Evolutionary conservation across 768 basidiomycete genomes (phyloP).

Genomic region (Cystobasidium tubakii): DNA sequence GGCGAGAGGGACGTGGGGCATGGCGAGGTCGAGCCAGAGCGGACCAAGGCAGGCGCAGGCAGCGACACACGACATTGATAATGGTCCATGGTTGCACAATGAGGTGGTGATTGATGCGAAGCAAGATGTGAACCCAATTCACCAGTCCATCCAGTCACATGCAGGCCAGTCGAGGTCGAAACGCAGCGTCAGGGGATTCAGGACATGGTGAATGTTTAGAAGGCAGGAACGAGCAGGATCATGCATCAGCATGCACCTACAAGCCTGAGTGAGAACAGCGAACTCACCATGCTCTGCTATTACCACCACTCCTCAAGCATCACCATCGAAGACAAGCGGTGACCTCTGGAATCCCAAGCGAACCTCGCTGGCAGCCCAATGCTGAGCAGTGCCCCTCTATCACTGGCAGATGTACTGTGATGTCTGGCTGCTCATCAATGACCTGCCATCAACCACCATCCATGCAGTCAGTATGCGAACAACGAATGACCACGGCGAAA

Average conservation of each 20-base stretch:
- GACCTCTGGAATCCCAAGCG: too few relatives aligned
- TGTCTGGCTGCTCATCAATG: too few relatives aligned
- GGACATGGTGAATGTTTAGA: not conserved
- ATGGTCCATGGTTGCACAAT: not conserved
- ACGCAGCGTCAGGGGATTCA: not conserved
- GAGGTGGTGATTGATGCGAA: not conserved
- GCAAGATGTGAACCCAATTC: not conserved
- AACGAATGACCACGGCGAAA: too few relatives aligned
- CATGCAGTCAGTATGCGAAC: too few relatives aligned
- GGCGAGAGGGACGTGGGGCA: not conserved
- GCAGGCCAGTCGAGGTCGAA: constrained; percentile 1
- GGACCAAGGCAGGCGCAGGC: not conserved
- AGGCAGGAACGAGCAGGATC: not conserved
- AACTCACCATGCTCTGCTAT: not conserved
- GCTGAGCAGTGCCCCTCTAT: too few relatives aligned
- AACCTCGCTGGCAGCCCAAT: too few relatives aligned
- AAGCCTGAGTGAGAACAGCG: not conserved
- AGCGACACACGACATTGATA: not conserved
- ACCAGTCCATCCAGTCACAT: not conserved
- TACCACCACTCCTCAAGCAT: too few relatives aligned
- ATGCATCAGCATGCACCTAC: not conserved
- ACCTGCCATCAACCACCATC: too few relatives aligned
- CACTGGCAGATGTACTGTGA: too few relatives aligned
- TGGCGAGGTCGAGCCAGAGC: not conserved
- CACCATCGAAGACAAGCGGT: too few relatives aligned